phyloP scores from a whole-genome alignment of 148 eudicot genomes.

The Spergularia marina region DNA sequence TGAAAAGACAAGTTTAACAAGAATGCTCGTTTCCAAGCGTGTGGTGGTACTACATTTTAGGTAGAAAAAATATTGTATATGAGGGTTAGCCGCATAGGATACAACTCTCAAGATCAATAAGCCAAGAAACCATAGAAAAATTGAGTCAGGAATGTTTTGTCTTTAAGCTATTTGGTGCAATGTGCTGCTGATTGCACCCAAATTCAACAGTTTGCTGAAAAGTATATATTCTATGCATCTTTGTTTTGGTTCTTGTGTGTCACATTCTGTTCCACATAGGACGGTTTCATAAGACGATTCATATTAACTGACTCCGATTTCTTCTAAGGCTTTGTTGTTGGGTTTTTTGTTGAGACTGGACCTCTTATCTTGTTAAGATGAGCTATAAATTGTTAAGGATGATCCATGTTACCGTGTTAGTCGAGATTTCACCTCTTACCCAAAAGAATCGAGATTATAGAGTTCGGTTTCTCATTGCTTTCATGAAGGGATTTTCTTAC shows the following conservation, averaged over 20 bases:
- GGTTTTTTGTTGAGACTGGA: too few species aligned
- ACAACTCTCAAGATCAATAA: background rate
- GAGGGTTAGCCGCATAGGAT: background rate
- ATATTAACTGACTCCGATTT: too few species aligned
- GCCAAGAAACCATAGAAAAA: background rate
- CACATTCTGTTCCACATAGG: background rate
- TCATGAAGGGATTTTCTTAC: too few species aligned
- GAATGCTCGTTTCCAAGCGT: background rate
- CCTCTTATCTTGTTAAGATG: too few species aligned
- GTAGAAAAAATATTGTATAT: background rate
- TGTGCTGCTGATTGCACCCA: background rate
- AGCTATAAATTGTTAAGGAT: too few species aligned
- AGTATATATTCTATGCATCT: background rate
- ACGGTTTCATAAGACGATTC: too few species aligned
- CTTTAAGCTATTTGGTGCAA: background rate
- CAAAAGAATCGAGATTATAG: too few species aligned
- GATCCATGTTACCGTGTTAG: too few species aligned
- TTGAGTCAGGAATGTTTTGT: background rate
- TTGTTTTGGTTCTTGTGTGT: conserved; percentile 1
- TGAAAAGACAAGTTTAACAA: background rate
- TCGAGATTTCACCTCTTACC: too few species aligned
- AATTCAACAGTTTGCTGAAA: conserved; percentile 1
- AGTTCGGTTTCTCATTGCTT: too few species aligned
- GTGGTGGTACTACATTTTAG: background rate
- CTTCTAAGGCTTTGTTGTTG: too few species aligned